Evolutionary conservation across 495 filamentous ascomycete genomes (phyloP).

Genomic region (Lasiosphaeria hispida): DNA sequence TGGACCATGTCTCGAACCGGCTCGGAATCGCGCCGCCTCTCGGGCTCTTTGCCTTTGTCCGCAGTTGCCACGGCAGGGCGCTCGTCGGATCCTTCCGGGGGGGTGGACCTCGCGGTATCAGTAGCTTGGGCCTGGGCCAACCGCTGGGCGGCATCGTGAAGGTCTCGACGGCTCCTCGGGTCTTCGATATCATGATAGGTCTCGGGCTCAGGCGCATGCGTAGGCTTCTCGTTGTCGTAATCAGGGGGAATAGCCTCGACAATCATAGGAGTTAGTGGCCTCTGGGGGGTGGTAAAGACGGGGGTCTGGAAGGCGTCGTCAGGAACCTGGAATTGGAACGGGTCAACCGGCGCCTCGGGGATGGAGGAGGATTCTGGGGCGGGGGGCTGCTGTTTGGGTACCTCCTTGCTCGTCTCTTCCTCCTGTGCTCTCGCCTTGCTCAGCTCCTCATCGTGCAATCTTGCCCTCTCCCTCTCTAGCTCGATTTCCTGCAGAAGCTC

Average conservation of each 20-base stretch:
- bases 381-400: background rate
- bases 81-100: slow-evolving; percentile 36
- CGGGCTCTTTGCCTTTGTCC: slow-evolving; percentile 23
- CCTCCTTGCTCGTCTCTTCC: slow-evolving; percentile 16
- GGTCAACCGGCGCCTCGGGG: slow-evolving; percentile 37
- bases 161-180: slow-evolving; percentile 40
- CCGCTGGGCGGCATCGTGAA: slow-evolving; percentile 39
- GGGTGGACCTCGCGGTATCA: slow-evolving; percentile 37
- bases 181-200: slow-evolving; percentile 19
- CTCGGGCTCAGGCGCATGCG: slow-evolving; percentile 10
- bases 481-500: slow-evolving; percentile 30
- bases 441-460: slow-evolving; percentile 16
- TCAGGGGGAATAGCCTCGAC: slow-evolving; percentile 46
- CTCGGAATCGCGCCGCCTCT: slow-evolving; percentile 25
- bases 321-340: slow-evolving; percentile 51
- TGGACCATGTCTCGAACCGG: slow-evolving; percentile 42
- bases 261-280: slow-evolving; percentile 34
- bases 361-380: slow-evolving; percentile 4
- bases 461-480: slow-evolving; percentile 25
- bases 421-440: background rate
- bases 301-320: slow-evolving; percentile 49
- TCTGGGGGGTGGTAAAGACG: slow-evolving; percentile 30
- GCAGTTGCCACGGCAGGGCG: slow-evolving; percentile 36
- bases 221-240: slow-evolving; percentile 31
- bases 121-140: slow-evolving; percentile 34